Evolutionary conservation across 306 rosid species (phyloP), one percentile per base, ranked within the genome.

Genomic region (Astragalus membranaceus): DNA sequence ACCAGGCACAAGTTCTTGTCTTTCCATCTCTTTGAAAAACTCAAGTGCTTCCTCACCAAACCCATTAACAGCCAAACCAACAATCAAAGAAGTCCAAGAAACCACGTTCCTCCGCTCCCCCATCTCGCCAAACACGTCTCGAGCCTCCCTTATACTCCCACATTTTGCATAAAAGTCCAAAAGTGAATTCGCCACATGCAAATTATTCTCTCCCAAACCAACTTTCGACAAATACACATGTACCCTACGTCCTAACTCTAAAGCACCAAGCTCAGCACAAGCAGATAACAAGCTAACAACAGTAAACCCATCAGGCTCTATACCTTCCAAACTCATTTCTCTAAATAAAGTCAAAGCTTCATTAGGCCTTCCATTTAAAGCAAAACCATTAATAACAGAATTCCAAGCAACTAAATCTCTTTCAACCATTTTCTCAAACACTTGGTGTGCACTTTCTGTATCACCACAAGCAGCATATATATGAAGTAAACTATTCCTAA

Each of bases 61-160:
- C 50, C 89, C 89, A 74, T 85, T 85, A 70, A 85, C 86, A 55
- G 89, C 86, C 76, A 85, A 79, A n/a, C 89, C 86, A 67, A 85
- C 86, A 42, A 82, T 82, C 79, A 82, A 60, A 52, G 86, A 76
- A 16, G 89, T 76, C 82, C 84, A 85, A 29, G 89, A 85, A 76
- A 85, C 66, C 16, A 72, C 69, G 14, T 77, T 79, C 46, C 73
- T 76, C 17, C 73, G 76, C 17, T 79, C 83, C 3, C 37, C 7
- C 86, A 79, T 79, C 79, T 82, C 89, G 55, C 47, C 1, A 35
- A 85, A 85, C 4, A 82, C 77, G 9, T 30, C 73, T 2, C 48
- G 77, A 0, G 86, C 84, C 72, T 79, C 86, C 57, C 81, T 76
- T 35, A 85, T 79, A 32, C 73, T 71, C 65, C 86, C 89, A 62